Conservation (phyloP, 176 grass and related monocot genomes). For the Avena atlantica region DNA sequence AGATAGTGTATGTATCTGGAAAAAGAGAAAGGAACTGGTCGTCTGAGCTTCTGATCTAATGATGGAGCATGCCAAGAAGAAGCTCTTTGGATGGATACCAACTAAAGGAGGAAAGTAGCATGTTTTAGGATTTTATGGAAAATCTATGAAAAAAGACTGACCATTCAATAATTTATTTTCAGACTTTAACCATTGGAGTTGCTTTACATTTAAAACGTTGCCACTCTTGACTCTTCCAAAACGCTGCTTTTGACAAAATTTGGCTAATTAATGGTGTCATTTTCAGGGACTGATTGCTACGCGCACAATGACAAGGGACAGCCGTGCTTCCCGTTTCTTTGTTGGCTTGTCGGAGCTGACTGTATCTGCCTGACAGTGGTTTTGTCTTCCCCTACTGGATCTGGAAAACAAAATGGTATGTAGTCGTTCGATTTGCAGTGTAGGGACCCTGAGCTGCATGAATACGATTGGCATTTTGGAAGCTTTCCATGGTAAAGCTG, state of each 20-base stretch:
- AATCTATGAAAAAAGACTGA: not conserved
- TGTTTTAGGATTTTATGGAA: not conserved
- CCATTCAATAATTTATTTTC: not conserved
- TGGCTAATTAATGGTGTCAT: not conserved
- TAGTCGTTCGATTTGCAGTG: not conserved
- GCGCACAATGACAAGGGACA: not conserved
- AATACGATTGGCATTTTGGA: not conserved
- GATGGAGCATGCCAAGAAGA: constrained; percentile 33
- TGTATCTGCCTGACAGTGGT: not conserved
- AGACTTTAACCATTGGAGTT: not conserved
- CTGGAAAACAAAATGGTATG: not conserved
- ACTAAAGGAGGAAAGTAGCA: not conserved
- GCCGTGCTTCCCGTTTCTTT: not conserved
- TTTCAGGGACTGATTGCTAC: not conserved
- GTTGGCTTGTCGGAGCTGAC: not conserved
- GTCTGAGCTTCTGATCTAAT: constrained; percentile 26
- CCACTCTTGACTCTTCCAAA: not conserved
- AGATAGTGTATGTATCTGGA: constrained; percentile 29
- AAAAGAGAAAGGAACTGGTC: constrained; percentile 29
- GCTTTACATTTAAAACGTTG: constrained; percentile 4
- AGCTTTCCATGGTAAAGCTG: constrained; percentile 25
- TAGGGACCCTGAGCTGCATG: not conserved
- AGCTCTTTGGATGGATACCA: constrained; percentile 31
- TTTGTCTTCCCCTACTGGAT: not conserved
- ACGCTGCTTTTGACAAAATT: not conserved